These are phyloP conservation scores for Aspergillus latus DNA, from an alignment of 2,329 filamentous ascomycete species.

Conservation along the genomic window DNA sequence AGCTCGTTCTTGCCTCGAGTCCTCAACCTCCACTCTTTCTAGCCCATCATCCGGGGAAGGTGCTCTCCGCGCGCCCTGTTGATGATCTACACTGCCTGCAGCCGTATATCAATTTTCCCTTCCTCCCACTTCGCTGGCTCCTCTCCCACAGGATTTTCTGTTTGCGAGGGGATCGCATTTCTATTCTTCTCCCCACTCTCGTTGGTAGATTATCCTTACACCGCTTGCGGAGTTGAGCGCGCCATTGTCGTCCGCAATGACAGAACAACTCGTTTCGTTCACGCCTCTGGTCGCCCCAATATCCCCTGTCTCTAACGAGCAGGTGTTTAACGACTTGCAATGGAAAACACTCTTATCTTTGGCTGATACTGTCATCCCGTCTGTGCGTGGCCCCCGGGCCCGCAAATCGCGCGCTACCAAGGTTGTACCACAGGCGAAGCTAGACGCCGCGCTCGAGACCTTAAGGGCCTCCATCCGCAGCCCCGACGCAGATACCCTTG, in stretches of 20 bases:
- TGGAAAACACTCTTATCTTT: conserved; percentile 61
- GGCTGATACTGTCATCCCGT: conserved; percentile 58
- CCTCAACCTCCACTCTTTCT: neutral
- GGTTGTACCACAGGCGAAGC: conserved; percentile 41
- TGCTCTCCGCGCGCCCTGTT: neutral
- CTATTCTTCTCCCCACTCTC: neutral
- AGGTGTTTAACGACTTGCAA: conserved; percentile 55
- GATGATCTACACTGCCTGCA: neutral
- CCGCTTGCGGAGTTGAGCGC: neutral
- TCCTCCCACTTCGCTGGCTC: conserved; percentile 3
- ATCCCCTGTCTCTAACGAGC: conserved; percentile 47
- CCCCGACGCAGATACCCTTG: conserved; percentile 36
- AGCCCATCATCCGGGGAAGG: conserved; percentile 1
- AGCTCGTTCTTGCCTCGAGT: conserved; percentile 10
- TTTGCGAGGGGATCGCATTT: neutral
- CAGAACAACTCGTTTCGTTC: conserved; percentile 23
- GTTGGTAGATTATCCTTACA: conserved; percentile 4
- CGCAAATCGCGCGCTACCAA: conserved; percentile 38
- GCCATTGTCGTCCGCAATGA: conserved; percentile 18
- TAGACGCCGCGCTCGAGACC: conserved; percentile 38
- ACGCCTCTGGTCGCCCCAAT: conserved; percentile 46
- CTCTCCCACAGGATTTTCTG: conserved; percentile 53
- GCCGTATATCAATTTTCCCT: neutral
- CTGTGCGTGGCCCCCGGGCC: conserved; percentile 45
- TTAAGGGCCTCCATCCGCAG: conserved; percentile 31